phyloP scores from a whole-genome alignment of 2,329 filamentous ascomycete species.

The Berkeleyomyces rouxiae region DNA sequence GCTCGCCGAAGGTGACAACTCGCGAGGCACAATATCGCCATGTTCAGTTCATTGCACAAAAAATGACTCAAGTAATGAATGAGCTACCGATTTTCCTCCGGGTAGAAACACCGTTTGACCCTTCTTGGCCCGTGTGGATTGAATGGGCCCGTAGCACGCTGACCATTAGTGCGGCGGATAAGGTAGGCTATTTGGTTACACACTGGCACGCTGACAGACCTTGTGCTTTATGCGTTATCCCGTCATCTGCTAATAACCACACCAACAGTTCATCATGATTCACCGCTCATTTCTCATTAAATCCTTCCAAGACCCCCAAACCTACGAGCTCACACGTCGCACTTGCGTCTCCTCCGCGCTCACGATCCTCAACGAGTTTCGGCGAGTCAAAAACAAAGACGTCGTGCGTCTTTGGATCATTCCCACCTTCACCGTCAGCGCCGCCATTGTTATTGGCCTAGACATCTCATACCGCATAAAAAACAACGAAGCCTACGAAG shows the following conservation, averaged over 20 bases:
- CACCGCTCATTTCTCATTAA: constrained; percentile 13
- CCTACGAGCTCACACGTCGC: constrained; percentile 8
- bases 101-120: background rate
- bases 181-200: constrained; percentile 1
- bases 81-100: constrained; percentile 6
- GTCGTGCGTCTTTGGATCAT: constrained; percentile 13
- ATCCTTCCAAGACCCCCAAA: constrained; percentile 9
- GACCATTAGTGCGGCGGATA: constrained; percentile 12
- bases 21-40: constrained; percentile 10
- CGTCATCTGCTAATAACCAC: background rate
- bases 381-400: constrained; percentile 7
- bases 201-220: background rate
- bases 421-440: constrained; percentile 12
- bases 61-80: constrained; percentile 6
- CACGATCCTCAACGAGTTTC: constrained; percentile 10
- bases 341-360: constrained; percentile 11
- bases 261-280: constrained; percentile 11
- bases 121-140: constrained; percentile 11
- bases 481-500: constrained; percentile 3
- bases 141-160: constrained; percentile 11
- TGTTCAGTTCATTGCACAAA: constrained; percentile 5
- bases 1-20: constrained; percentile 2
- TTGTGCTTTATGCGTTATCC: no score
- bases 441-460: constrained; percentile 10
- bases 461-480: constrained; percentile 11